A percentile compares a stretch with the other conserved stretches of the same genome.
Evolutionary conservation across 73 alveolate genomes (phyloP).

Genomic region (Tetrahymena malaccensis): DNA sequence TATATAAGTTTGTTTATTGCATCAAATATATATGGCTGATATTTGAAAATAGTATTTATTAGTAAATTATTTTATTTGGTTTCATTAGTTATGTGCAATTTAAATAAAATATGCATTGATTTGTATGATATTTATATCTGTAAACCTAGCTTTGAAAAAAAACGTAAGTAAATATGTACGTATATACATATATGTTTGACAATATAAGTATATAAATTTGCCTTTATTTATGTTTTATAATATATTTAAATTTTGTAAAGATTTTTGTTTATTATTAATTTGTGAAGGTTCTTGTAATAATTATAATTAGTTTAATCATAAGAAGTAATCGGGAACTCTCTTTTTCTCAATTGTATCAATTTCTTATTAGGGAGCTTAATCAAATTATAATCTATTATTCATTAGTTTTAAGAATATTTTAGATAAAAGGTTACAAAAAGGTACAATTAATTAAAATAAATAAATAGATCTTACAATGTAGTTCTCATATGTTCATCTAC

Average conservation of each 20-base stretch:
- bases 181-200: background rate
- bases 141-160: too few relatives aligned
- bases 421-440: background rate
- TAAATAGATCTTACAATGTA: background rate
- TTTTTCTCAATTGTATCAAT: background rate
- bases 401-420: background rate
- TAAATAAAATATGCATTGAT: too few relatives aligned
- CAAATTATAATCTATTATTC: background rate
- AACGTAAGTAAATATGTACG: background rate
- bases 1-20: too few relatives aligned
- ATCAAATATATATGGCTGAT: too few relatives aligned
- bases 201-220: background rate
- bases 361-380: background rate
- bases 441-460: background rate
- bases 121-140: too few relatives aligned
- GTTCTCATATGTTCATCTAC: background rate
- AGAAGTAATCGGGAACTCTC: background rate
- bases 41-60: too few relatives aligned
- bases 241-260: background rate
- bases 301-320: background rate
- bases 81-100: too few relatives aligned
- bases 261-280: background rate
- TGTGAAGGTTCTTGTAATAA: background rate
- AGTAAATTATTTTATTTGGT: too few relatives aligned
- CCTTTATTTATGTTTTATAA: background rate